phyloP scores from a whole-genome alignment of 305 asterid genomes.

The Solanum hybrid region DNA sequence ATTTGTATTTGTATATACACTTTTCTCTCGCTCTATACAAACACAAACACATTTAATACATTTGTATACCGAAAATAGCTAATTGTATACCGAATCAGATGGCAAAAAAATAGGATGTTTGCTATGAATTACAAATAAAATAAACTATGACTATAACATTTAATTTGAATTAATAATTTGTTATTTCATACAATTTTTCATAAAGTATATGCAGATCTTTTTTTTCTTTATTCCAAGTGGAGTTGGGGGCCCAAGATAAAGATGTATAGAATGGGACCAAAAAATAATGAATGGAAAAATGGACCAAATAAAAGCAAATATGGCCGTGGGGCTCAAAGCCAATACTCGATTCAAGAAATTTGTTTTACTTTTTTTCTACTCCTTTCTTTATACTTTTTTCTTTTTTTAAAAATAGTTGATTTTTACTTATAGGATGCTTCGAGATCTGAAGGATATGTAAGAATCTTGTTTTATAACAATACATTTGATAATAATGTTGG shows the following conservation, averaged over 20 bases:
- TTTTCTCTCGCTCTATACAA: no score
- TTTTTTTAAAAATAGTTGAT: not conserved
- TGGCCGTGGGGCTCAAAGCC: not conserved
- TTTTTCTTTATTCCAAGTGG: not conserved
- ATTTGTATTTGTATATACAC: no score
- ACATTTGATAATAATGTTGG: not conserved
- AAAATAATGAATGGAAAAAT: slow-evolving; percentile 1
- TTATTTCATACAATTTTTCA: no score
- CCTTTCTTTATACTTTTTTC: not conserved
- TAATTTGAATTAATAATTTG: no score
- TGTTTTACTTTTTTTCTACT: no score
- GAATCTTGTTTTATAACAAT: not conserved
- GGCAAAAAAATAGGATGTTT: no score
- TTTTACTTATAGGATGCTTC: not conserved
- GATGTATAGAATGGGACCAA: not conserved
- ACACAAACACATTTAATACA: no score
- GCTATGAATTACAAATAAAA: no score
- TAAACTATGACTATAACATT: no score
- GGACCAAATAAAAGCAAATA: not conserved
- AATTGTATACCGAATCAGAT: no score
- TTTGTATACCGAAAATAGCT: no score
- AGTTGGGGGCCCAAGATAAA: not conserved
- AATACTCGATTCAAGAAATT: not conserved
- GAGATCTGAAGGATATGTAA: not conserved
- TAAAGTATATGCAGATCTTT: not conserved